phyloP scores from a whole-genome alignment of 768 basidiomycete species.

The Phaffia australis region DNA sequence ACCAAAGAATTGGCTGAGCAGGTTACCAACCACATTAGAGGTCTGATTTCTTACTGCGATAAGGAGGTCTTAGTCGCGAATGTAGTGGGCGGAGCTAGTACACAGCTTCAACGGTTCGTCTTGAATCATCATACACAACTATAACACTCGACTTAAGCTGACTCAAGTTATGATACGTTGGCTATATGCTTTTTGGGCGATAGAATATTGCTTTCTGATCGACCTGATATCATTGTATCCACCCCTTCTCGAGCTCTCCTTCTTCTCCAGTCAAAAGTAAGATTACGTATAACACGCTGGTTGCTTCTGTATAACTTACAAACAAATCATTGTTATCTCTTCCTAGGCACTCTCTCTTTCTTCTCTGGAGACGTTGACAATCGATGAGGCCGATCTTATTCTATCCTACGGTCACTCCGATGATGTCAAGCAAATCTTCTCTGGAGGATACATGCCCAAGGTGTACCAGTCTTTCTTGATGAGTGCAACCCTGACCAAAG shows the following conservation, averaged over 20 bases:
- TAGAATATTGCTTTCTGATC: slow-evolving; percentile 53
- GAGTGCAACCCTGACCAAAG: slow-evolving; percentile 95
- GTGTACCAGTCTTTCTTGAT: slow-evolving; percentile 87
- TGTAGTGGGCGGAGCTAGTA: slow-evolving; percentile 57
- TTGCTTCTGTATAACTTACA: not conserved
- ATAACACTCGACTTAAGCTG: not conserved
- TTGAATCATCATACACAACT: not conserved
- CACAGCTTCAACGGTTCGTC: slow-evolving; percentile 47
- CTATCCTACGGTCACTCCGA: slow-evolving; percentile 88
- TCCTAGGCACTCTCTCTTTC: slow-evolving; percentile 53
- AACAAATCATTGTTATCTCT: not conserved
- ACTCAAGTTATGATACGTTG: not conserved
- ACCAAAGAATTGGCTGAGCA: slow-evolving; percentile 90
- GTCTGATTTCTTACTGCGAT: slow-evolving; percentile 66
- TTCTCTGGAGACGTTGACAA: slow-evolving; percentile 71
- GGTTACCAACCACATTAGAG: slow-evolving; percentile 58
- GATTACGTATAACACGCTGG: slow-evolving; percentile 23
- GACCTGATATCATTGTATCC: slow-evolving; percentile 66
- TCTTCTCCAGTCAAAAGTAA: slow-evolving; percentile 59
- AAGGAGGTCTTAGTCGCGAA: slow-evolving; percentile 61
- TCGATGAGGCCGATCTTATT: slow-evolving; percentile 95
- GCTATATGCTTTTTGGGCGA: slow-evolving; percentile 1
- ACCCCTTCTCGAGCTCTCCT: slow-evolving; percentile 63
- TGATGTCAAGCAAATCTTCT: slow-evolving; percentile 60
- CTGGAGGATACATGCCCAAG: slow-evolving; percentile 54